Evolutionary conservation across 1,284 basidiomycete genomes (phyloP), one percentile per base, ranked within the genome.

Genomic region (Rhodotorula mucilaginosa): DNA sequence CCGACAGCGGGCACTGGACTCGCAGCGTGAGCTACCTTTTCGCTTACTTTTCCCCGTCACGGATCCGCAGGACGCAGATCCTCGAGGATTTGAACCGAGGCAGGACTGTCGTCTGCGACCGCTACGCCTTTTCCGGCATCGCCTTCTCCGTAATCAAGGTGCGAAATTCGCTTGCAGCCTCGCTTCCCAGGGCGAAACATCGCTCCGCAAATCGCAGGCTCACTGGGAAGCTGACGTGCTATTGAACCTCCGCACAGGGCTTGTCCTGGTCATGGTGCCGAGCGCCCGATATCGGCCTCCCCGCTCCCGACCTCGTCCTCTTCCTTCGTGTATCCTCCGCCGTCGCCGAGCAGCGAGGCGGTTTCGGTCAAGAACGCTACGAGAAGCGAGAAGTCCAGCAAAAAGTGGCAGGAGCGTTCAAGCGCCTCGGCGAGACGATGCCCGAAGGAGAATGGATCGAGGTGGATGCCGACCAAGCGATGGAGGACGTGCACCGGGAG

Each of bases 61-160:
- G 18, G 15, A n/a, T n/a, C 21, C n/a, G 3, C 74, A 94, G 92
- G 26, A 82, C 87, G 15, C 84, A 83, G 0, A 92, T 95, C 63
- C 83, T 87, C 66, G 79, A 82, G 10, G 83, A 87, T 31, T 84
- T 98, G 18, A 81, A 82, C 0, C 79, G 83, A 0, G 94, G 94
- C 0, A 89, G 87, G 12, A 86, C 87, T 0, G 84, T 99, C 78
- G 83, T 99, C 47, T 93, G 92, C 78, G 96, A 99, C 81, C 87
- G 97, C 51, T 99, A 99, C 80, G 92, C 94, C 0, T 99, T 97
- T 81, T 97, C 94, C 2, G 97, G 96, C 1, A 90, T 96, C 74
- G 95, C 94, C 2, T 99, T 97, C 82, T 92, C 93, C 1, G 87
- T 89, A 8, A 88, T 93, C 61, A 98, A 98, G 81, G 87, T 84